These are phyloP conservation scores for Hippophae rhamnoides DNA, from an alignment of 306 rosid genomes.

Conservation along the genomic window DNA sequence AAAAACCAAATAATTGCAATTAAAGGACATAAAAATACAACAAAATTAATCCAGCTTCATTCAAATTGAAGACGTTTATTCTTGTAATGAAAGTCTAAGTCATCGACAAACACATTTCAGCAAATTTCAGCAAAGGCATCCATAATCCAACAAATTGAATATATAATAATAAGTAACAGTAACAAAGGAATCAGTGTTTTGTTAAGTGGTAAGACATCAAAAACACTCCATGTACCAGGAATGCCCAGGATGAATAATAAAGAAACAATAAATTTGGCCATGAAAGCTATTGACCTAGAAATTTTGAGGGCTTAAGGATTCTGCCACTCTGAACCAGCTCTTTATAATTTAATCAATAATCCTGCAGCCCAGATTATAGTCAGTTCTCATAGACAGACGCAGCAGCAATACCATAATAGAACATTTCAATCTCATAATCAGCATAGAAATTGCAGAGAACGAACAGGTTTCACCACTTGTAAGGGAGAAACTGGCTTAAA, in stretches of 20 bases:
- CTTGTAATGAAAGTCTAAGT: no score
- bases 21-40: no score
- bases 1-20: no score
- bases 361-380: conserved; percentile 53
- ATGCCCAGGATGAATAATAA: not conserved
- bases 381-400: conserved; percentile 23
- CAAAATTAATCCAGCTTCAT: no score
- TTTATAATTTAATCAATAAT: conserved; percentile 26
- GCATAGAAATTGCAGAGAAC: conserved; percentile 5
- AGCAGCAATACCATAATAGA: conserved; percentile 23
- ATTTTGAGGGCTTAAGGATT: conserved; percentile 30
- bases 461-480: not conserved
- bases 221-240: not conserved
- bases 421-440: conserved; percentile 4
- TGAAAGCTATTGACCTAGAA: conserved; percentile 36
- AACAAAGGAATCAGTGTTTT: no score
- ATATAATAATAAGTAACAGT: no score
- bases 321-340: conserved; percentile 49
- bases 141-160: no score
- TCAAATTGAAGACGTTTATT: no score
- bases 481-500: not conserved
- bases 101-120: no score
- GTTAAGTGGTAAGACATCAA: no score
- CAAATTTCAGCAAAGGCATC: no score
- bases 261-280: conserved; percentile 25